These are phyloP conservation scores for Acidiella bohemica DNA, from an alignment of 495 filamentous ascomycete genomes.

Conservation along the genomic window DNA sequence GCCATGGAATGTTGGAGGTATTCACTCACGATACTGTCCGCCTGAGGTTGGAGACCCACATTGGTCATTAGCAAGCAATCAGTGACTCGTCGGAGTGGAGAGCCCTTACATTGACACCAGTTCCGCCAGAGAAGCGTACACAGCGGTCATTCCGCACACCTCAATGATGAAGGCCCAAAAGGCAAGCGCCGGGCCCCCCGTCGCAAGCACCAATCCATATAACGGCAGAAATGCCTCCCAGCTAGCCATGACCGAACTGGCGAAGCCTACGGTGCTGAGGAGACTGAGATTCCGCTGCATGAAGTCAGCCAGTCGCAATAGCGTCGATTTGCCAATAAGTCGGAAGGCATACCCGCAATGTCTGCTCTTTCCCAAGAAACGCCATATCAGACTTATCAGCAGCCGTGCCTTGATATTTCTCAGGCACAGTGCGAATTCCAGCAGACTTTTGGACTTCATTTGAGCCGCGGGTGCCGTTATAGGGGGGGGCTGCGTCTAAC, in stretches of 20 bases:
- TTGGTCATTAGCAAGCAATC: neutral
- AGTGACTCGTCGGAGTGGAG: neutral
- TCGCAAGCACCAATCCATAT: slow-evolving; percentile 2
- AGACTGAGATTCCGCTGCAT: slow-evolving; percentile 8
- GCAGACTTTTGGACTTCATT: too few relatives aligned
- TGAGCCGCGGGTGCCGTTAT: too few relatives aligned
- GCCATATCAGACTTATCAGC: slow-evolving; percentile 10
- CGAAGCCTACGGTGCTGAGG: slow-evolving; percentile 9
- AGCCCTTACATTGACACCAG: neutral
- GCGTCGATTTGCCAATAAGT: neutral
- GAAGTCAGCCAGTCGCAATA: neutral
- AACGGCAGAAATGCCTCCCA: slow-evolving; percentile 10
- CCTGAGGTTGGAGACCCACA: neutral
- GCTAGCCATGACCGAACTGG: slow-evolving; percentile 9
- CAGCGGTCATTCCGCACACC: neutral
- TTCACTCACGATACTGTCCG: neutral
- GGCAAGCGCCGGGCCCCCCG: slow-evolving; percentile 6
- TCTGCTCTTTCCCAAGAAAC: slow-evolving; percentile 16
- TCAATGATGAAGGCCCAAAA: slow-evolving; percentile 7
- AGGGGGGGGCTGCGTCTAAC: too few relatives aligned
- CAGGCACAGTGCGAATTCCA: neutral
- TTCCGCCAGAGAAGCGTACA: neutral
- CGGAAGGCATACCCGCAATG: slow-evolving; percentile 3
- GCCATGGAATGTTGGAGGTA: neutral
- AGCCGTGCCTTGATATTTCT: slow-evolving; percentile 11